Percentiles rank a stretch among this genome's conserved stretches.
phyloP scores from a whole-genome alignment of 2,329 filamentous ascomycete species.

The Pseudogymnoascus sp. region DNA sequence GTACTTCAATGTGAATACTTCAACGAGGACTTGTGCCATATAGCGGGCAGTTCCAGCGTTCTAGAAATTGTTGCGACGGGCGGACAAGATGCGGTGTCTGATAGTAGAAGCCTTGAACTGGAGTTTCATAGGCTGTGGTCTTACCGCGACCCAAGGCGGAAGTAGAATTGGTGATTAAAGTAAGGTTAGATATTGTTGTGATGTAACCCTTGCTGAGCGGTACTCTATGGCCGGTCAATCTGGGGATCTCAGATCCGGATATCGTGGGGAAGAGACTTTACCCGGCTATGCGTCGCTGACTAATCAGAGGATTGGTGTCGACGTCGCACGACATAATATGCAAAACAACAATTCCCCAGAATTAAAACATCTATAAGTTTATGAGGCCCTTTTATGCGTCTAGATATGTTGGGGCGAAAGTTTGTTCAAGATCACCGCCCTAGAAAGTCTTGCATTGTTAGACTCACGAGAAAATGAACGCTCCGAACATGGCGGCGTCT shows the following conservation, averaged over 20 bases:
- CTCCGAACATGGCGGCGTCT: neutral
- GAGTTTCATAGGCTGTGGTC: neutral
- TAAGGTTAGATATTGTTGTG: conserved; percentile 1
- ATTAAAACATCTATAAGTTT: conserved; percentile 5
- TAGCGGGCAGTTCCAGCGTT: neutral
- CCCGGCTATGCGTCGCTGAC: neutral
- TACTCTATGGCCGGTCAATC: neutral
- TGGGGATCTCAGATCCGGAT: neutral
- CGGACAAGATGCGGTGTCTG: neutral
- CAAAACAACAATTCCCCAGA: neutral
- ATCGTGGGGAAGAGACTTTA: neutral
- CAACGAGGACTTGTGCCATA: neutral
- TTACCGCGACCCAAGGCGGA: neutral
- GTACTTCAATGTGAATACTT: neutral
- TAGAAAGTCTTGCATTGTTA: neutral
- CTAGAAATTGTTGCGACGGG: neutral
- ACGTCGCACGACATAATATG: conserved; percentile 6
- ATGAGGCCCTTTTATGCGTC: neutral
- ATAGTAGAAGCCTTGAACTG: neutral
- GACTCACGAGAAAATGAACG: neutral
- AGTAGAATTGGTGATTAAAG: neutral
- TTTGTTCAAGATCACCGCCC: neutral
- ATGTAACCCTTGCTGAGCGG: neutral
- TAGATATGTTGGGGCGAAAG: conserved; percentile 7
- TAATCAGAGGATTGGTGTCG: neutral